A percentile compares a stretch with the other conserved stretches of the same genome.
Conservation (phyloP, 129 eudicot species). For the Oenanthe sinensis region DNA sequence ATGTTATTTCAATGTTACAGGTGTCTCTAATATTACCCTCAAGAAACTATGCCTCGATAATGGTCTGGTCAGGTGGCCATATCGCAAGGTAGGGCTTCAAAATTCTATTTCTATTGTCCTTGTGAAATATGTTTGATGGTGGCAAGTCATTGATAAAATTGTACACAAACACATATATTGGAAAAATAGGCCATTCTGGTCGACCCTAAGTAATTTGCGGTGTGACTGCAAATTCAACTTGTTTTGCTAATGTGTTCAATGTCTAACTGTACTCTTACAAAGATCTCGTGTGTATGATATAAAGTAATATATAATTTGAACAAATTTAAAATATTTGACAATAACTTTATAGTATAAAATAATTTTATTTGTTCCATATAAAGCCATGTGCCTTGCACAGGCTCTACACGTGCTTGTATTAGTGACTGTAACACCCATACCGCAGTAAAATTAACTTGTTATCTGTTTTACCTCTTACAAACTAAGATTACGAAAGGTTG, state of each 20-base stretch:
- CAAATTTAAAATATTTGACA: no score
- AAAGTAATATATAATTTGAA: no score
- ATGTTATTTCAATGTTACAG: slow-evolving; percentile 15
- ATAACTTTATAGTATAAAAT: no score
- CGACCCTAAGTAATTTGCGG: neutral
- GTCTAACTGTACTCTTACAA: no score
- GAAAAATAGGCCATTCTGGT: neutral
- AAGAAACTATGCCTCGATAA: slow-evolving; percentile 41
- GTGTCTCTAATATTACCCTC: slow-evolving; percentile 24
- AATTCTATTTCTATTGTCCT: no score
- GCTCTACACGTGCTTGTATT: no score
- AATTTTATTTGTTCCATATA: no score
- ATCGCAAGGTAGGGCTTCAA: slow-evolving; percentile 28
- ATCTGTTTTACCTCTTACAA: neutral
- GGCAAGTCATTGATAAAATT: neutral
- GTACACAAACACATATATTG: no score
- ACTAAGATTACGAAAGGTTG: neutral
- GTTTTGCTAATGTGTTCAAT: no score
- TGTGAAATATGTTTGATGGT: neutral
- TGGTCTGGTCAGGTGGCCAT: slow-evolving; percentile 51
- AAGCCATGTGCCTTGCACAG: no score
- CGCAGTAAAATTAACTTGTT: neutral
- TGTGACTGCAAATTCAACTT: neutral
- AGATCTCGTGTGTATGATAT: no score
- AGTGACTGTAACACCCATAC: no score